Evolutionary conservation across 2,329 filamentous ascomycete species (phyloP).

Genomic region (Trichoderma polysporum): DNA sequence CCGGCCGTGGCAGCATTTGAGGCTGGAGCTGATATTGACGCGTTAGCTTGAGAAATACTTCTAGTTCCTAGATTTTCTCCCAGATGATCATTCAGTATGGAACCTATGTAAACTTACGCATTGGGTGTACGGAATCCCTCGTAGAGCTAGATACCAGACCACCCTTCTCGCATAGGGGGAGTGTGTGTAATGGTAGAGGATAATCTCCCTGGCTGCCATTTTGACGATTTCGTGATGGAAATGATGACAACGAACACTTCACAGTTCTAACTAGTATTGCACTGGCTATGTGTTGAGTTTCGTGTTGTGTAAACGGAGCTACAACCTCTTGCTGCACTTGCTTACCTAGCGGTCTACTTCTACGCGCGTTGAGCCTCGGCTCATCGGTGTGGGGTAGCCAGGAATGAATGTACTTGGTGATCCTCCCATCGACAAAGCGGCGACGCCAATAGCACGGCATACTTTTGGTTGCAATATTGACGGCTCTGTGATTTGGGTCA

Average conservation of each 20-base stretch:
- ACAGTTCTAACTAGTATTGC: neutral
- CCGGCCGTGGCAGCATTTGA: conserved; percentile 63
- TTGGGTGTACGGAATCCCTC: conserved; percentile 64
- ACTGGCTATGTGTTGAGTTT: neutral
- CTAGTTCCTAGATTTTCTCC: no score
- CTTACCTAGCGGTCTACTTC: neutral
- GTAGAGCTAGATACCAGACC: conserved; percentile 66
- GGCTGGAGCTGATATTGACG: conserved; percentile 58
- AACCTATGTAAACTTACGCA: conserved; percentile 50
- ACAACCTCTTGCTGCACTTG: neutral
- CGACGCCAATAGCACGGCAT: conserved; percentile 27
- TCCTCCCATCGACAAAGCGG: neutral
- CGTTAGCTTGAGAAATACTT: neutral
- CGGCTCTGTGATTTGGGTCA: neutral
- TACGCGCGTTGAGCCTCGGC: neutral
- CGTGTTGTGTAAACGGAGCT: neutral
- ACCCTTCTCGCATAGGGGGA: conserved; percentile 66
- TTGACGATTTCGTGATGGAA: neutral
- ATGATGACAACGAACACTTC: neutral
- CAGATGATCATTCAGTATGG: neutral
- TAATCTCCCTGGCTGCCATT: conserved; percentile 38
- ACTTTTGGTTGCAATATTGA: neutral
- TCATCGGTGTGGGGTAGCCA: conserved; percentile 13
- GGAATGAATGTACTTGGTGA: neutral
- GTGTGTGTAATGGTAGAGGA: conserved; percentile 65